Percentiles rank a stretch among this genome's conserved stretches.
These are phyloP conservation scores for Pichia eremophila DNA, from an alignment of 805 yeast genomes.

Conservation along the genomic window DNA sequence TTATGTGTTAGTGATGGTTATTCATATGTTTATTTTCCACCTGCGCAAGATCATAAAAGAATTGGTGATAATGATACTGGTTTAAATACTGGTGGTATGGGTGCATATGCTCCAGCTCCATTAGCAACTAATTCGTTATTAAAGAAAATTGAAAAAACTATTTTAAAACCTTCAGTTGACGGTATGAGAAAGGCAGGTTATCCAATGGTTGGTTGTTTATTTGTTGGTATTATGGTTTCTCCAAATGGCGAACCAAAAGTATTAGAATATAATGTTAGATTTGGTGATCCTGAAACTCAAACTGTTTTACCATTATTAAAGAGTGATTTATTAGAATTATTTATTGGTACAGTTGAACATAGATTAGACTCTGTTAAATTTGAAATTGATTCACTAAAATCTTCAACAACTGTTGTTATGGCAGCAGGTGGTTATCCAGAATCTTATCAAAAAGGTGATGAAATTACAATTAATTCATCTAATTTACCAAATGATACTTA, in stretches of 20 bases:
- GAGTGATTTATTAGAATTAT: conserved; percentile 87
- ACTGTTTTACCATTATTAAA: conserved; percentile 83
- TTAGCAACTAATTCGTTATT: conserved; percentile 73
- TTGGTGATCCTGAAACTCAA: conserved; percentile 99
- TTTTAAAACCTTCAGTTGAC: conserved; percentile 84
- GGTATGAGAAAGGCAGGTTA: conserved; percentile 94
- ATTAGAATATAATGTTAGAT: conserved; percentile 93
- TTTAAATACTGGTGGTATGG: conserved; percentile 98
- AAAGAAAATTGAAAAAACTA: conserved; percentile 57
- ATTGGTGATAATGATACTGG: conserved; percentile 90
- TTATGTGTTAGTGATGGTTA: conserved; percentile 92
- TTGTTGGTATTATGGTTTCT: conserved; percentile 90
- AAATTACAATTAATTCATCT: conserved; percentile 45
- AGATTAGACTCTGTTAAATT: conserved; percentile 75
- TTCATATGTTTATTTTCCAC: conserved; percentile 80
- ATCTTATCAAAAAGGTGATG: conserved; percentile 75
- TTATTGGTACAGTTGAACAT: conserved; percentile 91
- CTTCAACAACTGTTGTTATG: conserved; percentile 87
- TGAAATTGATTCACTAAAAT: conserved; percentile 45
- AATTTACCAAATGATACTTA: conserved; percentile 47
- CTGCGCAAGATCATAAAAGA: conserved; percentile 98
- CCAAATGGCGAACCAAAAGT: conserved; percentile 81
- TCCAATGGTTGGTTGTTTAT: conserved; percentile 93
- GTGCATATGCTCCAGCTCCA: conserved; percentile 98
- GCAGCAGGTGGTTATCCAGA: conserved; percentile 98